These are phyloP conservation scores for Colletotrichum higginsianum DNA, from an alignment of 2,329 filamentous ascomycete species.

Conservation along the genomic window DNA sequence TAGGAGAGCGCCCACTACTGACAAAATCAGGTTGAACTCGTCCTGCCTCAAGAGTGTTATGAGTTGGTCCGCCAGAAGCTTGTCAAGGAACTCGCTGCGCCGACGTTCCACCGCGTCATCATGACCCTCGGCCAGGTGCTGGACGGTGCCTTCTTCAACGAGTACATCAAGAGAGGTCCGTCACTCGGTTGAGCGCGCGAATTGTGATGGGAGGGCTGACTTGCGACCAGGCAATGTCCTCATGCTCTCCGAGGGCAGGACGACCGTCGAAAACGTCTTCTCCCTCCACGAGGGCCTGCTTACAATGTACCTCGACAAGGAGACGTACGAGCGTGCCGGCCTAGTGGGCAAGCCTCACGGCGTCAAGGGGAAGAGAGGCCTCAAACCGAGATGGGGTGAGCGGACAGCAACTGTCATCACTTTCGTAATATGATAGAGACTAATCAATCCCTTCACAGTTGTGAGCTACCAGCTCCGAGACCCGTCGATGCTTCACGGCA, in stretches of 20 bases:
- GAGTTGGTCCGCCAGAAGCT: constrained; percentile 69
- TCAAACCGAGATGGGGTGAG: constrained; percentile 82
- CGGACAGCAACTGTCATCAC: constrained; percentile 14
- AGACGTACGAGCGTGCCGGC: constrained; percentile 86
- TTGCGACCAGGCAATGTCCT: constrained; percentile 76
- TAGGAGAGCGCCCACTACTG: background rate
- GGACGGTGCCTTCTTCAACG: constrained; percentile 82
- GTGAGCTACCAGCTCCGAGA: constrained; percentile 83
- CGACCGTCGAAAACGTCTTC: constrained; percentile 80
- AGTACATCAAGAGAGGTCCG: constrained; percentile 85
- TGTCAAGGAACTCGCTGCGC: constrained; percentile 51
- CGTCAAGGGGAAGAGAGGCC: constrained; percentile 68
- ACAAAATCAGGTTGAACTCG: constrained; percentile 71
- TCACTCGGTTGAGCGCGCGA: background rate
- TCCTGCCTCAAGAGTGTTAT: constrained; percentile 78
- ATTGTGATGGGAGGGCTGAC: background rate
- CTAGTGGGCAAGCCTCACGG: constrained; percentile 80
- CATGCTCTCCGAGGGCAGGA: constrained; percentile 86
- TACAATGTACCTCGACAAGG: constrained; percentile 83
- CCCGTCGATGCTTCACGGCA: constrained; percentile 85
- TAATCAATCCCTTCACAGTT: constrained; percentile 64
- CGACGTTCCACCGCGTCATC: constrained; percentile 76
- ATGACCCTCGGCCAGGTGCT: constrained; percentile 82
- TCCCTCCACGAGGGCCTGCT: constrained; percentile 79
- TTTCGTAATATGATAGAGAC: constrained; percentile 11